phyloP scores from a whole-genome alignment of 352 stramenopile species.

The Pythium utonaiense region DNA sequence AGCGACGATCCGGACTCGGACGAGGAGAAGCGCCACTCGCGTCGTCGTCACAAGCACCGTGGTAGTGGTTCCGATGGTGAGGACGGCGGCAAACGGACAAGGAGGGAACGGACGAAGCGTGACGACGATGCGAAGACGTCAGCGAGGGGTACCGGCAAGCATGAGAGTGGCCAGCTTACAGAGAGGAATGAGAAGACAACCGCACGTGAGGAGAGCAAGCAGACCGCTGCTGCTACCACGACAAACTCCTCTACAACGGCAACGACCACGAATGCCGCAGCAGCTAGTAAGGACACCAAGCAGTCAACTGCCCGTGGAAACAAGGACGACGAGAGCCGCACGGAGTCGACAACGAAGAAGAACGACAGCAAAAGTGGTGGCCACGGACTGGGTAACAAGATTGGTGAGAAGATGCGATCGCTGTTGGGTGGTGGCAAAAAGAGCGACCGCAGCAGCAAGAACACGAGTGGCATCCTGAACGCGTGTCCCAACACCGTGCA shows the following conservation, averaged over 20 bases:
- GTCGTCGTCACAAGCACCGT: conserved; percentile 37
- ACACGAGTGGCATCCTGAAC: conserved; percentile 76
- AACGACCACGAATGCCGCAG: background rate
- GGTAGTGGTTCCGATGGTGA: conserved; percentile 26
- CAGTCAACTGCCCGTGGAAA: conserved; percentile 10
- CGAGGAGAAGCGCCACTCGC: conserved; percentile 29
- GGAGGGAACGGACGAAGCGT: conserved; percentile 24
- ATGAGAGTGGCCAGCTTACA: background rate
- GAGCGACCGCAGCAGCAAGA: conserved; percentile 51
- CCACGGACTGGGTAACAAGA: conserved; percentile 55
- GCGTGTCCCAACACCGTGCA: conserved; percentile 73
- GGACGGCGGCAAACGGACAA: conserved; percentile 7
- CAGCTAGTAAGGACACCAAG: conserved; percentile 8
- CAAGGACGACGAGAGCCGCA: conserved; percentile 56
- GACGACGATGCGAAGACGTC: conserved; percentile 34
- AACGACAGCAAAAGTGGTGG: conserved; percentile 29
- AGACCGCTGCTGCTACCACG: background rate
- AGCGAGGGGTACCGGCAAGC: background rate
- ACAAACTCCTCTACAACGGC: conserved; percentile 5
- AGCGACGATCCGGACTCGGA: conserved; percentile 57
- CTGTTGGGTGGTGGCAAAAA: conserved; percentile 75
- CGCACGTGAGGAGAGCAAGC: conserved; percentile 13
- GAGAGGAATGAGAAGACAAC: conserved; percentile 22
- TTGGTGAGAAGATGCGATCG: conserved; percentile 80
- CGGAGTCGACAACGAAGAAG: conserved; percentile 23